These are phyloP conservation scores for Hawksworthiomyces lignivorus DNA, from an alignment of 2,329 filamentous ascomycete species.

Conservation along the genomic window DNA sequence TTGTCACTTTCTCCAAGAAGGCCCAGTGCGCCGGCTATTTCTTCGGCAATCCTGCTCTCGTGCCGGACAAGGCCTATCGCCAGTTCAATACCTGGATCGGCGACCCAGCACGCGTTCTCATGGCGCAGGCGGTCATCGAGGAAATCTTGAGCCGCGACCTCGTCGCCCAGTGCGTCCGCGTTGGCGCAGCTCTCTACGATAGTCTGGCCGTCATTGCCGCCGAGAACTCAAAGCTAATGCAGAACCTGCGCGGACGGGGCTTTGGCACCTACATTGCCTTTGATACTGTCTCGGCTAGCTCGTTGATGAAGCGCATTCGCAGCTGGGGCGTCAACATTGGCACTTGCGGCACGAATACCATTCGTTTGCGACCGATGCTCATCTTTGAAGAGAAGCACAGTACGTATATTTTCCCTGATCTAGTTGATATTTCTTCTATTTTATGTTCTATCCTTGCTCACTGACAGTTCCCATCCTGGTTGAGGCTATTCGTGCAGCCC, in stretches of 20 bases:
- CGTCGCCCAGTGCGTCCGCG: constrained; percentile 66
- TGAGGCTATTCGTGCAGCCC: too few species aligned
- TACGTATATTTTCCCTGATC: too few species aligned
- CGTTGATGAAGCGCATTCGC: constrained; percentile 65
- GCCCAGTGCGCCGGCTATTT: constrained; percentile 91
- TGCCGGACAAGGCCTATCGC: constrained; percentile 86
- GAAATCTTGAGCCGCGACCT: constrained; percentile 68
- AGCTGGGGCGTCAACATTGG: constrained; percentile 73
- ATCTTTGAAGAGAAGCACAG: constrained; percentile 80
- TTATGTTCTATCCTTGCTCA: too few species aligned
- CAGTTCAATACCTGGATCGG: constrained; percentile 99
- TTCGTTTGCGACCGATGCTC: constrained; percentile 79
- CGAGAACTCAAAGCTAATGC: constrained; percentile 67
- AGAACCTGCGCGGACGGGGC: constrained; percentile 77
- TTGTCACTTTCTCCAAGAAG: constrained; percentile 94
- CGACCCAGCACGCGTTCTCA: constrained; percentile 72
- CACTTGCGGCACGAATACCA: constrained; percentile 65
- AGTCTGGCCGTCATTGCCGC: constrained; percentile 59
- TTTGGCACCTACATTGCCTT: constrained; percentile 90
- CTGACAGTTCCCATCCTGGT: too few species aligned
- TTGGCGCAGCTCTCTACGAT: constrained; percentile 69
- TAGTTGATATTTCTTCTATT: too few species aligned
- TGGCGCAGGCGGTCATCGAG: constrained; percentile 78
- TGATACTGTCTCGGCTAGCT: constrained; percentile 74
- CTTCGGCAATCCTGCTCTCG: constrained; percentile 69